Evolutionary conservation across 495 filamentous ascomycete genomes (phyloP).

Genomic region (Hyphodiscus hymeniophilus): DNA sequence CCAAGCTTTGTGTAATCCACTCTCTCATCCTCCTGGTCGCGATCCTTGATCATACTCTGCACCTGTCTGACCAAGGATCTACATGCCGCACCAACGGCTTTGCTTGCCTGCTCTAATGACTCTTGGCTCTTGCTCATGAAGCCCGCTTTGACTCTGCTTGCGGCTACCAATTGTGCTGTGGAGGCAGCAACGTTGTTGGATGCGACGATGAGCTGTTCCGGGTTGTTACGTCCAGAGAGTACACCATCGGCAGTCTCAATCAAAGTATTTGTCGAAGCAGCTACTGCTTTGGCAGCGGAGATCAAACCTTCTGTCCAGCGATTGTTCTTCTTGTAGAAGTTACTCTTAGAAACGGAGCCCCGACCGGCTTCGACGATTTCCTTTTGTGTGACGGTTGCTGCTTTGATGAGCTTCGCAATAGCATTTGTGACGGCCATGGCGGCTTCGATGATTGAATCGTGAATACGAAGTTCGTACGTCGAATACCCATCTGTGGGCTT

Average conservation of each 20-base stretch:
- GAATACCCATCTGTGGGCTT: slow-evolving; percentile 91
- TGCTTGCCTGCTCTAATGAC: slow-evolving; percentile 79
- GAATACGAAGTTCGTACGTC: slow-evolving; percentile 92
- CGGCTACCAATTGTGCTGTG: slow-evolving; percentile 93
- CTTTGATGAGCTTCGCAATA: slow-evolving; percentile 92
- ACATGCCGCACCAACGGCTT: slow-evolving; percentile 86
- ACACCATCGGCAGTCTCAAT: slow-evolving; percentile 98
- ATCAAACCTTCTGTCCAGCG: slow-evolving; percentile 97
- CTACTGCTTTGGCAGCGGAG: slow-evolving; percentile 93
- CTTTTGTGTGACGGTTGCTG: slow-evolving; percentile 86
- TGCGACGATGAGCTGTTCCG: slow-evolving; percentile 95
- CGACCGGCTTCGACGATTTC: slow-evolving; percentile 96
- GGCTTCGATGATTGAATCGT: slow-evolving; percentile 89
- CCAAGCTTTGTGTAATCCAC: slow-evolving; percentile 83
- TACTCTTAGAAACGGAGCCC: slow-evolving; percentile 79
- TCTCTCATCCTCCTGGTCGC: slow-evolving; percentile 72
- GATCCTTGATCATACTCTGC: slow-evolving; percentile 84
- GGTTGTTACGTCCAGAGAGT: slow-evolving; percentile 79
- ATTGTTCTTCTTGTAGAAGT: slow-evolving; percentile 98
- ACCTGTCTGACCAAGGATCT: slow-evolving; percentile 84
- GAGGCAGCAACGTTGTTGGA: slow-evolving; percentile 94
- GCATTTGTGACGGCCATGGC: slow-evolving; percentile 95
- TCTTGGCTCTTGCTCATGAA: slow-evolving; percentile 98
- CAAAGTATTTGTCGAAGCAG: slow-evolving; percentile 80
- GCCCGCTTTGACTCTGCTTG: slow-evolving; percentile 90